Base-by-base conservation (phyloP, 345 rosid genomes). In the Eutrema japonicum region DNA sequence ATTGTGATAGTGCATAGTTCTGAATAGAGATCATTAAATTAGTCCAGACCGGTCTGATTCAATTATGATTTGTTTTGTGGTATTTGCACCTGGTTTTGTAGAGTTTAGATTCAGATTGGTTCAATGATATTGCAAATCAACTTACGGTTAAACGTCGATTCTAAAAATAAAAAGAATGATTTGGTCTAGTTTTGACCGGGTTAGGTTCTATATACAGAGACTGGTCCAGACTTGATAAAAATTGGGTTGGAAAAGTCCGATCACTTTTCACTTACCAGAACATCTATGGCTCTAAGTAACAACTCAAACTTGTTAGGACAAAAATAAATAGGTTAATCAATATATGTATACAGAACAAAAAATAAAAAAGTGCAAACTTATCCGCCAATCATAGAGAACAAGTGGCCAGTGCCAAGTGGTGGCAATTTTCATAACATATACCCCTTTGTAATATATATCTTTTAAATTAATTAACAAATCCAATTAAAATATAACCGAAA, bases 301-400 rank as follows among this genome's bases (percentile, higher is more conserved):
- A 42, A n/a, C 26, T 43, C 35, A 0, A 64, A 12, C 70, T 66
- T 50, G 30, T 10, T 30, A 12, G 10, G 37, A 26, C 13, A 6
- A 47, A 32, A 51, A 13, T 18, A 26, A 38, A 29, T 18, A 7
- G 16, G 16, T 33, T 10, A 64, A 48, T 55, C 73, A 42, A 40
- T 32, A 42, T 68, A 8, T 10, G 8, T 60, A 53, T 27, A 7
- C 4, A 42, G 18, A n/a, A 8, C 5, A 38, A 61, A 32, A 61
- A 61, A 22, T 0, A 22, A 22, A 22, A 22, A 22, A 22, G 50
- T 38, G 60, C 13, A 41, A 61, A 10, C 18, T 32, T 29, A 36
- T 13, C 69, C 76, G 12, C 62, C 50, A 64, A 65, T 30, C 36
- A 65, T 47, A 32, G 59, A 47, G 66, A 73, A 46, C 72, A 73